These are phyloP conservation scores for Taphrina betulina DNA, from an alignment of 1,139 yeast species.

Conservation along the genomic window DNA sequence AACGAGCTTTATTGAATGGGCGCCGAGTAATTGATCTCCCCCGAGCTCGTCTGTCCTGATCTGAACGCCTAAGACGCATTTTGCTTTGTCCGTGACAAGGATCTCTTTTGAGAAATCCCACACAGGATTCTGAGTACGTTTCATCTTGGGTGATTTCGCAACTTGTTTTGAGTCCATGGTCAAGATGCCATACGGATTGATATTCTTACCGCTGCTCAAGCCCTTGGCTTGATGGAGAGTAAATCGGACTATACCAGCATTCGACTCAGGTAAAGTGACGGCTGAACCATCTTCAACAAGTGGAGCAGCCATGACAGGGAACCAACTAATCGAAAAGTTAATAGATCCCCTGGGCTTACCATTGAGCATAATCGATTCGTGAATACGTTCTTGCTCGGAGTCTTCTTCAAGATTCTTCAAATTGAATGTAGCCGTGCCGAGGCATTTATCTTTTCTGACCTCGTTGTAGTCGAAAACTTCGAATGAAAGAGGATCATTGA, in stretches of 20 bases:
- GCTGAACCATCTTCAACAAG: slow-evolving; percentile 79
- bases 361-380: slow-evolving; percentile 66
- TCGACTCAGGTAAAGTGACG: slow-evolving; percentile 86
- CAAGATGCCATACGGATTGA: slow-evolving; percentile 62
- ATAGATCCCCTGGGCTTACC: slow-evolving; percentile 75
- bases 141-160: slow-evolving; percentile 57
- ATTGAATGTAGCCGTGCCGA: slow-evolving; percentile 77
- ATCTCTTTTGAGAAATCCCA: slow-evolving; percentile 69
- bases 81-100: slow-evolving; percentile 71
- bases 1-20: slow-evolving; percentile 51
- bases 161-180: slow-evolving; percentile 54
- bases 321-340: slow-evolving; percentile 66
- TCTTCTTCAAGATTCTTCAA: slow-evolving; percentile 59
- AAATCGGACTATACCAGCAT: slow-evolving; percentile 82
- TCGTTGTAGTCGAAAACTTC: slow-evolving; percentile 73
- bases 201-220: slow-evolving; percentile 61
- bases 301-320: slow-evolving; percentile 76
- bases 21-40: slow-evolving; percentile 61
- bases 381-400: slow-evolving; percentile 53
- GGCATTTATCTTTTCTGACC: slow-evolving; percentile 69
- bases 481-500: slow-evolving; percentile 76
- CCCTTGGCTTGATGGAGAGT: slow-evolving; percentile 70
- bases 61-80: slow-evolving; percentile 63
- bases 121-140: slow-evolving; percentile 64
- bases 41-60: slow-evolving; percentile 64